A percentile compares a stretch with the other conserved stretches of the same genome.
These are phyloP conservation scores for Plasmodium ovale DNA, from an alignment of 169 alveolate species.

Conservation along the genomic window DNA sequence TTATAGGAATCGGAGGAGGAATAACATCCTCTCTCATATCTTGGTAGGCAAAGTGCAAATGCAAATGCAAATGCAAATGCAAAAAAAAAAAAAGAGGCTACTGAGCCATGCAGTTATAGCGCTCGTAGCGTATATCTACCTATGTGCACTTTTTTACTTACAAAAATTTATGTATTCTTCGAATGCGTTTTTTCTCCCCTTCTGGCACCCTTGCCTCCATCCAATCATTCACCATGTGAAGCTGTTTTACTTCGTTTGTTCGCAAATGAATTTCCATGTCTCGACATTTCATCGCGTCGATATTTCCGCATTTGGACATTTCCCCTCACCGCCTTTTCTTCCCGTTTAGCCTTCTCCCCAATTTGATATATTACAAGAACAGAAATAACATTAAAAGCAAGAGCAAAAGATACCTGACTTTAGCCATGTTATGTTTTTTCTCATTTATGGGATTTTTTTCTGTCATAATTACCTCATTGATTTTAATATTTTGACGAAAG, in stretches of 20 bases:
- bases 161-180: neutral
- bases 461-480: slow-evolving; percentile 30
- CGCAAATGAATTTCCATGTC: too few relatives aligned
- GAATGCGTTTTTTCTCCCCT: neutral
- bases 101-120: neutral
- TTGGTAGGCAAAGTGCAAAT: slow-evolving; percentile 24
- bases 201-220: slow-evolving; percentile 36
- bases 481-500: slow-evolving; percentile 7
- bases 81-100: neutral
- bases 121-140: neutral
- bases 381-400: slow-evolving; percentile 45
- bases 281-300: too few relatives aligned
- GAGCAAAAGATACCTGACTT: slow-evolving; percentile 33
- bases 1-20: slow-evolving; percentile 75
- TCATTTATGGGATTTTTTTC: slow-evolving; percentile 71
- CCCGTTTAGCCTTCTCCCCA: slow-evolving; percentile 51
- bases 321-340: slow-evolving; percentile 2
- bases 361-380: slow-evolving; percentile 57
- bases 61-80: too few relatives aligned
- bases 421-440: slow-evolving; percentile 42
- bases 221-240: too few relatives aligned
- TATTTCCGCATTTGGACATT: neutral
- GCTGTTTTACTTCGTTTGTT: too few relatives aligned
- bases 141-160: neutral
- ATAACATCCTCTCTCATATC: slow-evolving; percentile 61